phyloP scores from a whole-genome alignment of 179 eudicot genomes.

The Silene vulgaris region DNA sequence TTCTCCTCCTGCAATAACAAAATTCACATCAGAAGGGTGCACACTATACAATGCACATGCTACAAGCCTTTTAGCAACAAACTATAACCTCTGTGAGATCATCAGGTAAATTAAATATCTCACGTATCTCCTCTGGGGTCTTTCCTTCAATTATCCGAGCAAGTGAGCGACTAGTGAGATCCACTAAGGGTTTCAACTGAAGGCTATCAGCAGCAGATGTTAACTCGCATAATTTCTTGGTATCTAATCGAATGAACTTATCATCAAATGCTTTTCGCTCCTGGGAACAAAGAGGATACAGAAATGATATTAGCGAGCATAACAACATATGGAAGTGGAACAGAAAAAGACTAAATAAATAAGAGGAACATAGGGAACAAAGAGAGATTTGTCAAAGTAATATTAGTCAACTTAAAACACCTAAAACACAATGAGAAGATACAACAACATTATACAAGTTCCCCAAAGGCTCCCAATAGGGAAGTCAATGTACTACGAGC shows the following conservation, averaged over 20 bases:
- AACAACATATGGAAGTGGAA: neutral
- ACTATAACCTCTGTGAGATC: conserved; percentile 69
- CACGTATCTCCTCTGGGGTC: conserved; percentile 72
- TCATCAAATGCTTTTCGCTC: conserved; percentile 73
- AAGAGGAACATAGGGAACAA: neutral
- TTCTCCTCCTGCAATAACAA: conserved; percentile 64
- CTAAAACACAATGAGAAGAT: neutral
- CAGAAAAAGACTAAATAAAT: neutral
- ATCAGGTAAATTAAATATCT: conserved; percentile 65
- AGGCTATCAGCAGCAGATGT: conserved; percentile 74
- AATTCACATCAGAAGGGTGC: conserved; percentile 22
- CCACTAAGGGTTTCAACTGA: conserved; percentile 62
- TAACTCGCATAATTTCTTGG: conserved; percentile 58
- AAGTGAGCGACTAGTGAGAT: conserved; percentile 66
- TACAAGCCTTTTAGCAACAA: conserved; percentile 19
- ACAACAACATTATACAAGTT: neutral
- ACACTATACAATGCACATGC: conserved; percentile 1
- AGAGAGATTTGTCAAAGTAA: neutral
- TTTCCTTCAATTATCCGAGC: conserved; percentile 73
- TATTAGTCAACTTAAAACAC: neutral
- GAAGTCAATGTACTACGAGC: neutral
- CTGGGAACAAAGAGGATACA: conserved; percentile 26
- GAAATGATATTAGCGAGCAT: neutral
- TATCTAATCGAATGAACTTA: conserved; percentile 51
- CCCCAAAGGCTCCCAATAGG: neutral